Evolutionary conservation across 345 rosid species (phyloP).

Genomic region (Crucihimalaya himalaica): DNA sequence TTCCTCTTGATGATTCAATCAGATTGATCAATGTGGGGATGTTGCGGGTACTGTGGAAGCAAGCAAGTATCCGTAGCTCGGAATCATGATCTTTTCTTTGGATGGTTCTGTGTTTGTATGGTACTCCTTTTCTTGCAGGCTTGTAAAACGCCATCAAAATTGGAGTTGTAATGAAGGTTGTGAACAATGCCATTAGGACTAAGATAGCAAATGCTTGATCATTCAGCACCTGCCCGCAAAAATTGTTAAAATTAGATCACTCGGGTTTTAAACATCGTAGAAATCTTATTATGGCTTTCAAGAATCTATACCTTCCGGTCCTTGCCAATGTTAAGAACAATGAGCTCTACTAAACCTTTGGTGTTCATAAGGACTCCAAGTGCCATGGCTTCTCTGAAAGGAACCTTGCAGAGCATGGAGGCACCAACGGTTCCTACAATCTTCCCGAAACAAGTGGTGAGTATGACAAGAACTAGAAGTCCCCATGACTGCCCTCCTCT

Average conservation of each 20-base stretch:
- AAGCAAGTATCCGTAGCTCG: conserved; percentile 59
- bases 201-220: conserved; percentile 63
- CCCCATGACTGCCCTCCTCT: conserved; percentile 52
- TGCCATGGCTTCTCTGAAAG: conserved; percentile 52
- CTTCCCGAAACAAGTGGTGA: conserved; percentile 58
- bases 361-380: conserved; percentile 70
- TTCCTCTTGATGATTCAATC: conserved; percentile 55
- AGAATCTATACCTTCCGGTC: conserved; percentile 47
- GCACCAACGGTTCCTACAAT: conserved; percentile 52
- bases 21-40: conserved; percentile 69
- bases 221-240: conserved; percentile 53
- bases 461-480: conserved; percentile 47
- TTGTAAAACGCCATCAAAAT: conserved; percentile 53
- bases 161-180: conserved; percentile 73
- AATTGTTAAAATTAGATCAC: not conserved
- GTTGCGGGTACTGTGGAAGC: conserved; percentile 67
- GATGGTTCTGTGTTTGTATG: conserved; percentile 54
- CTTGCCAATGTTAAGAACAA: conserved; percentile 68
- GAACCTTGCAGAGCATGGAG: conserved; percentile 49
- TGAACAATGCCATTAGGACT: conserved; percentile 68
- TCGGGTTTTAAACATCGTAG: not conserved
- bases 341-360: conserved; percentile 80
- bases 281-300: not conserved
- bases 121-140: conserved; percentile 58
- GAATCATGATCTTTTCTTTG: conserved; percentile 54